phyloP scores from a whole-genome alignment of 495 filamentous ascomycete species.

The Penicillium chermesinum region DNA sequence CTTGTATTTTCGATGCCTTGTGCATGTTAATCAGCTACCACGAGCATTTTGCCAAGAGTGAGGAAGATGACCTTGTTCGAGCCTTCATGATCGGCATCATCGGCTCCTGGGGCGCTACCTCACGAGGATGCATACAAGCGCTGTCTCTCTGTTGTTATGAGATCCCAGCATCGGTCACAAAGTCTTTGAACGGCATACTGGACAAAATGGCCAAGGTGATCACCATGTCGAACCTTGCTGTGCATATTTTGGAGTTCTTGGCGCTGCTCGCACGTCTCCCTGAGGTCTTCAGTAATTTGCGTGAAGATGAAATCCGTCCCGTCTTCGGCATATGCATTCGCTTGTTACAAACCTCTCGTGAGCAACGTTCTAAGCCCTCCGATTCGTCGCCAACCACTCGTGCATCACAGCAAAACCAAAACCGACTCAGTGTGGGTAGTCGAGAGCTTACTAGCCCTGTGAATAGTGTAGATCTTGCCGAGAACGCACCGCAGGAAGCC shows the following conservation, averaged over 20 bases:
- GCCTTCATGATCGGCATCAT: conserved; percentile 76
- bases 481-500: conserved; percentile 32
- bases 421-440: conserved; percentile 38
- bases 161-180: conserved; percentile 74
- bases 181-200: conserved; percentile 73
- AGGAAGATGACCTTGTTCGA: conserved; percentile 84
- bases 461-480: conserved; percentile 21
- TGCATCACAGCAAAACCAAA: conserved; percentile 18
- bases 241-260: conserved; percentile 93
- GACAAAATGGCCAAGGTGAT: conserved; percentile 93
- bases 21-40: conserved; percentile 86
- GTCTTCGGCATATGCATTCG: conserved; percentile 93
- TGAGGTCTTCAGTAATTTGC: conserved; percentile 78
- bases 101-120: conserved; percentile 76
- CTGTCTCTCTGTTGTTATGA: conserved; percentile 92
- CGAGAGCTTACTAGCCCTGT: conserved; percentile 35
- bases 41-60: conserved; percentile 71
- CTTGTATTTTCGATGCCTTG: conserved; percentile 79
- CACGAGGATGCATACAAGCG: conserved; percentile 89
- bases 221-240: conserved; percentile 81
- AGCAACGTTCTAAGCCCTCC: conserved; percentile 42
- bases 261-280: conserved; percentile 79
- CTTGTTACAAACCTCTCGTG: conserved; percentile 73
- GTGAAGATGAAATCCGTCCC: conserved; percentile 80
- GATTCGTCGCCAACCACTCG: conserved; percentile 31